A percentile compares a stretch with the other conserved stretches of the same genome.
phyloP scores from a whole-genome alignment of 371 early-diverging fungal genomes.

The Gilbertella persicaria region DNA sequence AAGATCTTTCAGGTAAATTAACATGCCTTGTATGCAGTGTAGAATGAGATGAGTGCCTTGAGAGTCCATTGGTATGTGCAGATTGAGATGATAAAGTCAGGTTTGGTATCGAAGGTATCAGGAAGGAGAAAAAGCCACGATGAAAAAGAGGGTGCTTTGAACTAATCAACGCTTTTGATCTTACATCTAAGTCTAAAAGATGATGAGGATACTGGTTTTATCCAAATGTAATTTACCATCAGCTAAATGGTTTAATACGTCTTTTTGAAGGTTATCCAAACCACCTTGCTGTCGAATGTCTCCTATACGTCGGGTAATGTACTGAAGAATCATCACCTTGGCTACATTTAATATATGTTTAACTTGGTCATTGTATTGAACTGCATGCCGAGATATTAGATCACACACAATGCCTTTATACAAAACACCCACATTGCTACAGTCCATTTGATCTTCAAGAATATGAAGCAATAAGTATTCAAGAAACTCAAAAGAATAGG shows the following conservation, averaged over 20 bases:
- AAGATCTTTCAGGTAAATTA: neutral
- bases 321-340: constrained; percentile 28
- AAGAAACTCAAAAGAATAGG: constrained; percentile 39
- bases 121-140: constrained; percentile 21
- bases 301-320: constrained; percentile 23
- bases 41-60: constrained; percentile 18
- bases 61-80: constrained; percentile 7
- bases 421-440: constrained; percentile 29
- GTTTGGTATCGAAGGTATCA: constrained; percentile 19
- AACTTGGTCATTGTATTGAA: constrained; percentile 33
- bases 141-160: constrained; percentile 21
- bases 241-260: constrained; percentile 25
- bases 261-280: constrained; percentile 27
- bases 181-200: constrained; percentile 13
- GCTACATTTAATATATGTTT: constrained; percentile 35
- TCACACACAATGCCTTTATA: constrained; percentile 45
- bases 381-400: constrained; percentile 43
- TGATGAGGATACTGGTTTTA: neutral
- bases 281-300: constrained; percentile 24
- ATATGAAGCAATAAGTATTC: constrained; percentile 34
- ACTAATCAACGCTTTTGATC: constrained; percentile 17
- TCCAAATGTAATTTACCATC: constrained; percentile 35
- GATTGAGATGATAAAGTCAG: constrained; percentile 4
- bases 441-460: constrained; percentile 36
- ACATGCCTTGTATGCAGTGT: constrained; percentile 5